Conservation (phyloP, 345 rosid species). For the Eucalyptus lansdowneana region DNA sequence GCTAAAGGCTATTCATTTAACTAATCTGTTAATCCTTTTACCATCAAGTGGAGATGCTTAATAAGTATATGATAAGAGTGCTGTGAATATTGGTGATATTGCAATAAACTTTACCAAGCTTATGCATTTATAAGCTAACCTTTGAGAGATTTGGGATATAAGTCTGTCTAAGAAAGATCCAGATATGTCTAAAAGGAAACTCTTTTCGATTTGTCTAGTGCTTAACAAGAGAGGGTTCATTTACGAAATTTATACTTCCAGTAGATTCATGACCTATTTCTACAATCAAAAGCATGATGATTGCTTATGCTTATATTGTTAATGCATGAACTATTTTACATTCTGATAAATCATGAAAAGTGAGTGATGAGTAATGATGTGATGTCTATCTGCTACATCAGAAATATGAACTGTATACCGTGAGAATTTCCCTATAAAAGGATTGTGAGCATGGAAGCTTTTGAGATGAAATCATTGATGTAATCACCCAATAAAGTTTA, state of each 20-base stretch:
- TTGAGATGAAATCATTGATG: not conserved
- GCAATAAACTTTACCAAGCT: not conserved
- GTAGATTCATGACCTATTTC: not conserved
- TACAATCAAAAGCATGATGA: not conserved
- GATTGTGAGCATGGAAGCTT: not conserved
- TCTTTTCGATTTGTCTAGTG: not conserved
- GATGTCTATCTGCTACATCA: not conserved
- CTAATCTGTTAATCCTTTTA: not conserved
- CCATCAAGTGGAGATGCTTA: not conserved
- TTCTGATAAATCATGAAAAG: not conserved
- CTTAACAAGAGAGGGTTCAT: not conserved
- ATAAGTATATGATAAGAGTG: not conserved
- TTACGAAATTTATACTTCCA: not conserved
- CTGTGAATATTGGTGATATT: not conserved
- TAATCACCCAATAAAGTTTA: not conserved
- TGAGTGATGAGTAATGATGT: not conserved
- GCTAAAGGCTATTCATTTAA: not conserved
- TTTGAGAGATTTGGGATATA: not conserved
- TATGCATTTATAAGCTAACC: not conserved
- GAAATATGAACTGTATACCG: not conserved
- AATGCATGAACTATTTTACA: not conserved
- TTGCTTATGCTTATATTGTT: not conserved
- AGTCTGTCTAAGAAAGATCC: not conserved
- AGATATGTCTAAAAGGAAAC: not conserved
- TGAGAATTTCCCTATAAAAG: not conserved